Conservation (phyloP, 31 red algal genomes). For the Pterothamnion heteromorphum region DNA sequence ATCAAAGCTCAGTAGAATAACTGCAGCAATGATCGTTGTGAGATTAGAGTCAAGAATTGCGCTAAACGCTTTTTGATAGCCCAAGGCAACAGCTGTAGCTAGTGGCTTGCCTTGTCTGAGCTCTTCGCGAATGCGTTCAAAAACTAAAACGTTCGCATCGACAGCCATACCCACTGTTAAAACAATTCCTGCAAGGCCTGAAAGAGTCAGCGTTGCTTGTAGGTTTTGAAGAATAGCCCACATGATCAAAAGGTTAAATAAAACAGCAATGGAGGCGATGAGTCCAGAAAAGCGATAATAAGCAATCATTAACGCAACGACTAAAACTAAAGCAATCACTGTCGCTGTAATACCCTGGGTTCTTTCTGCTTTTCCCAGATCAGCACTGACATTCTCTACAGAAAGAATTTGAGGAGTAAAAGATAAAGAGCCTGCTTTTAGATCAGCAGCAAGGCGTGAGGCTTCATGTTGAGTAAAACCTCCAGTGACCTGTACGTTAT, state of each 20-base stretch:
- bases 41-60: conserved; percentile 50
- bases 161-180: conserved; percentile 57
- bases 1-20: conserved; percentile 8
- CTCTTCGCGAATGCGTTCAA: conserved; percentile 45
- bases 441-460: too few relatives aligned
- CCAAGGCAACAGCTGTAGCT: not conserved
- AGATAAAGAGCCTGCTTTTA: too few relatives aligned
- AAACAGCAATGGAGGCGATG: conserved; percentile 26
- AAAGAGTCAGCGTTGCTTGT: conserved; percentile 34
- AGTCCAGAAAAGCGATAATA: conserved; percentile 30
- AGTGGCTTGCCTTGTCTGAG: not conserved
- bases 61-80: conserved; percentile 21
- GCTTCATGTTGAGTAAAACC: too few relatives aligned
- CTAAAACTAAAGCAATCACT: not conserved
- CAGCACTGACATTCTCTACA: not conserved
- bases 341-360: not conserved
- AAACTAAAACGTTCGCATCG: conserved; percentile 53
- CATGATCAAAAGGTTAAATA: conserved; percentile 42
- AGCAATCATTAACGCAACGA: conserved; percentile 42
- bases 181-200: conserved; percentile 48
- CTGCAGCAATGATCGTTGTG: conserved; percentile 31
- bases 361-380: not conserved
- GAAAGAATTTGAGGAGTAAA: not conserved
- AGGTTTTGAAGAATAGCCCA: not conserved
- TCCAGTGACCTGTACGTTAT: too few relatives aligned